These are phyloP conservation scores for Exophiala aquamarina DNA, from an alignment of 2,329 filamentous ascomycete species.

Conservation along the genomic window DNA sequence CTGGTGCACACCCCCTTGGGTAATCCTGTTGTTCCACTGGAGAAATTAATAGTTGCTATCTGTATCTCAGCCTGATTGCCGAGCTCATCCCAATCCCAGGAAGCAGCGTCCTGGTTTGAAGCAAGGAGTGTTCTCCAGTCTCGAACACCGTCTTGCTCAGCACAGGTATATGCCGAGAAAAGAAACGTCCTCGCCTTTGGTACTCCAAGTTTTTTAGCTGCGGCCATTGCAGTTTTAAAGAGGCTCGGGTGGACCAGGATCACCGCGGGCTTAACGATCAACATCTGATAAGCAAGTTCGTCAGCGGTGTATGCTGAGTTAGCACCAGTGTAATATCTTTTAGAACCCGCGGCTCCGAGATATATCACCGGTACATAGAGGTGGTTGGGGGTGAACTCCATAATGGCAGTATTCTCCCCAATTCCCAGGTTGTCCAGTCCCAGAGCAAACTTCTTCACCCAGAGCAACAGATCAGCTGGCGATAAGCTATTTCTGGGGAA, in stretches of 20 bases:
- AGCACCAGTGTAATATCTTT: constrained; percentile 55
- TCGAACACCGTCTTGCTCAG: too few relatives aligned
- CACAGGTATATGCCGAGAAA: too few relatives aligned
- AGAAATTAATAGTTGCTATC: constrained; percentile 50
- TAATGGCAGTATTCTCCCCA: constrained; percentile 62
- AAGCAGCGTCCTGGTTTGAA: constrained; percentile 30
- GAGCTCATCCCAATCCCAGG: constrained; percentile 35
- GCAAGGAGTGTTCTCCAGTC: constrained; percentile 46
- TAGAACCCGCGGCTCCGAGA: constrained; percentile 45
- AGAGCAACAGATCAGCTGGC: constrained; percentile 58
- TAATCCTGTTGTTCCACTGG: constrained; percentile 52
- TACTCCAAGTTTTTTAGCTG: too few relatives aligned
- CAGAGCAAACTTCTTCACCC: constrained; percentile 67
- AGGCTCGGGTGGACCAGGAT: constrained; percentile 52
- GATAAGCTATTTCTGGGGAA: constrained; percentile 63
- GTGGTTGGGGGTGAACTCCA: constrained; percentile 69
- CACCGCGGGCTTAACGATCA: constrained; percentile 50
- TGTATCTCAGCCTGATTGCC: constrained; percentile 45
- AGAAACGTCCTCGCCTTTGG: too few relatives aligned
- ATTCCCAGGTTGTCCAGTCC: constrained; percentile 63
- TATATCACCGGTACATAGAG: constrained; percentile 61
- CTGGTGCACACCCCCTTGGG: constrained; percentile 53
- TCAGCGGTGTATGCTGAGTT: constrained; percentile 53
- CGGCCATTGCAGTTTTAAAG: constrained; percentile 43
- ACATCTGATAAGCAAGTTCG: constrained; percentile 55